Evolutionary conservation across 768 basidiomycete genomes (phyloP), one percentile per base, ranked within the genome.

Genomic region (Butyriboletus loyo): DNA sequence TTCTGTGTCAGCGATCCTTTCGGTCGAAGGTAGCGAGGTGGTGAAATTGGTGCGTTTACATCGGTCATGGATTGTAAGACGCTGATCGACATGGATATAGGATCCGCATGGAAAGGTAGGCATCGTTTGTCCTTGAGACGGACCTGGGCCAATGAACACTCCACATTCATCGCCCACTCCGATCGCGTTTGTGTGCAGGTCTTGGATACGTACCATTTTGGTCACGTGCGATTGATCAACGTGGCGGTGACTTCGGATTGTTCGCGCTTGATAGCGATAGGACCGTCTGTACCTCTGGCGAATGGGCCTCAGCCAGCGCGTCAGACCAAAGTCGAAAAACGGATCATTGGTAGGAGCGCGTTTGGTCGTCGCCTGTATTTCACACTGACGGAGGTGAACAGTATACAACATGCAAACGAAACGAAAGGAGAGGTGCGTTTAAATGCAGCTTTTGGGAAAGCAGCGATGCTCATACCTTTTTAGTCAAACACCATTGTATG

Each of bases 401-500:
- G 80, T 73, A 14, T 81, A 77, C 65, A 79, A 82, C 49, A 67
- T 82, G 58, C 68, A 66, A 15, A 69, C 68, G 41, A 73, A 74
- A 59, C 68, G 68, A 43, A 73, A 73, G 44, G 80, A 81, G 61
- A 77, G 72, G 78, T 80, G 42, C 5, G 70, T 61, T 40, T 24
- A 17, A 19, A 8, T 51, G 14, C 7, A n/a, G n/a, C 27, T 9
- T 28, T 24, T 24, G 31, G 5, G 22, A n/a, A 35, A n/a, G 30
- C 1, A 37, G 15, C 13, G 13, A n/a, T 42, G 10, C 19, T 31
- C 15, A 31, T 24, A 1, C 3, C 6, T n/a, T 22, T 24, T 15
- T 22, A 82, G 80, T 49, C 81, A 79, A 59, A 77, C 77, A 0
- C 80, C 80, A 2, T 69, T 82, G 25, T 65, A 78, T 8, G 75